Evolutionary conservation across 805 yeast species (phyloP), one percentile per base, ranked within the genome.

Genomic region (Saccharomyces cerevisiae): DNA sequence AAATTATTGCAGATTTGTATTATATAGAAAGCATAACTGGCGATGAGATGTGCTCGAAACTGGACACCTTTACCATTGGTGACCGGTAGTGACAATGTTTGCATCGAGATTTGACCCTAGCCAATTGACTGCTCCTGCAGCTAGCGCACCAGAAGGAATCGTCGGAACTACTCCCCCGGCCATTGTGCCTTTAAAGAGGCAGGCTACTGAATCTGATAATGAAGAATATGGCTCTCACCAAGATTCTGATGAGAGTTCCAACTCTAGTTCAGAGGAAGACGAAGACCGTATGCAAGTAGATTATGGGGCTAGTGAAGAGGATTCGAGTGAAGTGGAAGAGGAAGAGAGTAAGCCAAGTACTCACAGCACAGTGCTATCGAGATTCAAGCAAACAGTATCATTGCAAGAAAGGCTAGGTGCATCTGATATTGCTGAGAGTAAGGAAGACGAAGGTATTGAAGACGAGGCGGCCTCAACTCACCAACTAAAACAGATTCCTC

Each of bases 401-500:
- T 50, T 70, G n/a, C 72, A 70, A 57, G 67, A 64, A 28, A 57
- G 57, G 32, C 49, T 67, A 27, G 24, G 43, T 21, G 49, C 56
- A 13, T 62, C 68, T 61, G 57, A 56, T n/a, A 26, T 59, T 26
- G 53, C 43, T 4, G 43, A 13, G 11, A 17, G 4, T 4, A 32
- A 32, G 22, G 61, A 57, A 14, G 61, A 59, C 2, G 66, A 61
- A 8, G 65, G 54, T 6, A 66, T 60, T 4, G 70, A 66, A n/a
- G 55, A 51, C 5, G 28, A 17, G 0, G 24, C 29, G 2, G 46
- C 11, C 2, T 14, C 27, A 28, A 55, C 58, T 22, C 77, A 72
- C 62, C 76, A 72, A 48, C 68, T 92, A 46, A 83, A 79, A 5
- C 95, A 96, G 21, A 72, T 92, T 46, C 97, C 98, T 1, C 96